These are phyloP conservation scores for Saussurea involucrata DNA, from an alignment of 129 eudicot genomes.

Conservation along the genomic window DNA sequence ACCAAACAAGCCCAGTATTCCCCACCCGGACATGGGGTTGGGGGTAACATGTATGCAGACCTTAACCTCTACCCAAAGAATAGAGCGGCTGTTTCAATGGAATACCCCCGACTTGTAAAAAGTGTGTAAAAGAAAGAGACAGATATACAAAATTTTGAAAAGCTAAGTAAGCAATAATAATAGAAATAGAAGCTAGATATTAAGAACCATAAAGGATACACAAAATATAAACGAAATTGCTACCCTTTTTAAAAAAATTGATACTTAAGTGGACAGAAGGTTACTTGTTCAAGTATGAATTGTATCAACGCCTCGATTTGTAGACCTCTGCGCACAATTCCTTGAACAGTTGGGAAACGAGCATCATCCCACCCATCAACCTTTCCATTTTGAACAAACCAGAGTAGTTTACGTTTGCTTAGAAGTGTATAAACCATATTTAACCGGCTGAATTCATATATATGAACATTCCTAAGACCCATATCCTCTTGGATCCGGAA, in stretches of 20 bases:
- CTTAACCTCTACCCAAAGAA: no score
- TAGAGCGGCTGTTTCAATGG: neutral
- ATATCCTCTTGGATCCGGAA: slow-evolving; percentile 72
- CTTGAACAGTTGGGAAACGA: slow-evolving; percentile 94
- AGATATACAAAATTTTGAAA: no score
- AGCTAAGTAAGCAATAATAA: no score
- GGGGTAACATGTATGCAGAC: no score
- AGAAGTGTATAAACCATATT: slow-evolving; percentile 94
- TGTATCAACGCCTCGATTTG: slow-evolving; percentile 74
- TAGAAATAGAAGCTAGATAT: no score
- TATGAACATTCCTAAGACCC: slow-evolving; percentile 73
- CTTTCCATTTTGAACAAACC: slow-evolving; percentile 86
- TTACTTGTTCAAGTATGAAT: slow-evolving; percentile 87
- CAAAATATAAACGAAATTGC: no score
- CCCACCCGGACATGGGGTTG: no score
- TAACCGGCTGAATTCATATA: slow-evolving; percentile 81
- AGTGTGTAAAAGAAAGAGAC: neutral
- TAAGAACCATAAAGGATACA: no score
- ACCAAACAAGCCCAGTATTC: no score
- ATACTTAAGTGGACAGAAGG: neutral
- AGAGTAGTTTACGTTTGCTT: slow-evolving; percentile 81
- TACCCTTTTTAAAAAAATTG: no score
- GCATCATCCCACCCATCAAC: slow-evolving; percentile 98
- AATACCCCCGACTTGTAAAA: neutral
- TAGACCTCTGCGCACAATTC: slow-evolving; percentile 88